Evolutionary conservation across 1,139 yeast genomes (phyloP).

Genomic region (Hanseniaspora uvarum): DNA sequence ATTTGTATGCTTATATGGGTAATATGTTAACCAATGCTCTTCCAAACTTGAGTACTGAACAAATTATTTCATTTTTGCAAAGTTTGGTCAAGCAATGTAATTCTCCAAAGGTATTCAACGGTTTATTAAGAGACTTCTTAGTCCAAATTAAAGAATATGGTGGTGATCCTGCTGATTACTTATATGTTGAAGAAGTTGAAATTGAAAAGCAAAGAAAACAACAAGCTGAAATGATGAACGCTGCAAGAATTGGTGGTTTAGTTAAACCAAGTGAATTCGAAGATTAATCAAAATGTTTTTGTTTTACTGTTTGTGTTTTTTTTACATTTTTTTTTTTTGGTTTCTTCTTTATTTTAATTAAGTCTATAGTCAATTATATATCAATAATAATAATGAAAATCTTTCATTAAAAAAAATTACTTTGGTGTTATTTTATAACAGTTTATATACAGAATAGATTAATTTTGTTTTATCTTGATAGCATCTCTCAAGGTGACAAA

Average conservation of each 20-base stretch:
- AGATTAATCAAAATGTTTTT: slow-evolving; percentile 42
- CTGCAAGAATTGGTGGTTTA: slow-evolving; percentile 83
- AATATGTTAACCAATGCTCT: slow-evolving; percentile 76
- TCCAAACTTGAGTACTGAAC: slow-evolving; percentile 78
- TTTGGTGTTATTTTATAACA: neutral
- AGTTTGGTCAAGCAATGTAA: slow-evolving; percentile 66
- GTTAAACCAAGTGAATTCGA: slow-evolving; percentile 86
- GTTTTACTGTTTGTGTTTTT: neutral
- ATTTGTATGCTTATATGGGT: slow-evolving; percentile 70
- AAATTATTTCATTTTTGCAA: slow-evolving; percentile 67
- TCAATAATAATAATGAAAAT: neutral
- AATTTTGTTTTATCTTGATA: slow-evolving; percentile 35
- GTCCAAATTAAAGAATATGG: slow-evolving; percentile 93
- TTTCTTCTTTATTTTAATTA: neutral
- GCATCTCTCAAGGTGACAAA: slow-evolving; percentile 74
- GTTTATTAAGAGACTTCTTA: slow-evolving; percentile 84
- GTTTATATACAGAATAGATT: slow-evolving; percentile 20
- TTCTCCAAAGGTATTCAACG: slow-evolving; percentile 68
- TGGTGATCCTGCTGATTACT: slow-evolving; percentile 82
- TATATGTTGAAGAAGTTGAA: slow-evolving; percentile 90
- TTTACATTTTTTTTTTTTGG: neutral
- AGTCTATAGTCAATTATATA: neutral
- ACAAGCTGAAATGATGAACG: slow-evolving; percentile 73
- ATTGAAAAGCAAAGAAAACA: slow-evolving; percentile 23
- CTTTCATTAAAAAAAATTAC: neutral